These are phyloP conservation scores for Auriscalpium orientale DNA, from an alignment of 768 basidiomycete genomes.

Conservation along the genomic window DNA sequence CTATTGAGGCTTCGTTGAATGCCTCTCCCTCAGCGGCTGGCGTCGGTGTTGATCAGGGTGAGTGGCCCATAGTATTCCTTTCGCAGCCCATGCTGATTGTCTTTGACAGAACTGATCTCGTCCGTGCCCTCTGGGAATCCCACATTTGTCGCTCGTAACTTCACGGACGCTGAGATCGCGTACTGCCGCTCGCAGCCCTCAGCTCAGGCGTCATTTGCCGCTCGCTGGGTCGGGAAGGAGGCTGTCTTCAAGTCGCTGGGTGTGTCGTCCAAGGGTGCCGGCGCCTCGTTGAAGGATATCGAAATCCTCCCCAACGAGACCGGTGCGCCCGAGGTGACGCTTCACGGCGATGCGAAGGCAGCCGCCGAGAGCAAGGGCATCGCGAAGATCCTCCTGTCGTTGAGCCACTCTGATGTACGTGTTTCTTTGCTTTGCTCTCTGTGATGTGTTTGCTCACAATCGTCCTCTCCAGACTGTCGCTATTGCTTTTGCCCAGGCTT, in stretches of 20 bases:
- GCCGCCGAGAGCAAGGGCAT: conserved; percentile 72
- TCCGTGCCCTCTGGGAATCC: conserved; percentile 85
- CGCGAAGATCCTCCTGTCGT: conserved; percentile 66
- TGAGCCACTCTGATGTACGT: conserved; percentile 90
- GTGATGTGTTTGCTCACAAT: conserved; percentile 11
- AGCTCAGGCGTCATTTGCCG: conserved; percentile 85
- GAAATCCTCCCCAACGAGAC: conserved; percentile 78
- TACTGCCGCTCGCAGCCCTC: conserved; percentile 89
- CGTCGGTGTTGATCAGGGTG: conserved; percentile 87
- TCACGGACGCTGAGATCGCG: conserved; percentile 78
- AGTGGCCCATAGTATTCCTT: conserved; percentile 14
- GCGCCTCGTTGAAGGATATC: conserved; percentile 93
- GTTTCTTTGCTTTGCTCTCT: background rate
- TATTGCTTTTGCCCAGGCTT: conserved; percentile 81
- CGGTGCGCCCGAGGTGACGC: conserved; percentile 72
- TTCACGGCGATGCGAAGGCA: conserved; percentile 73
- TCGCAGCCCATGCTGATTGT: conserved; percentile 1
- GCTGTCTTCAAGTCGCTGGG: conserved; percentile 95
- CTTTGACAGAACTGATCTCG: conserved; percentile 71
- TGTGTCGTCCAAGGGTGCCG: conserved; percentile 84
- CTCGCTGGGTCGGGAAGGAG: conserved; percentile 96
- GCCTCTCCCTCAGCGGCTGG: conserved; percentile 49
- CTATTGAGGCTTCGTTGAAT: conserved; percentile 48
- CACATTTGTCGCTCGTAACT: conserved; percentile 86
- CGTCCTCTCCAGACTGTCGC: conserved; percentile 56